Base-by-base conservation (phyloP, 805 yeast species). In the Nakazawaea sp. region DNA sequence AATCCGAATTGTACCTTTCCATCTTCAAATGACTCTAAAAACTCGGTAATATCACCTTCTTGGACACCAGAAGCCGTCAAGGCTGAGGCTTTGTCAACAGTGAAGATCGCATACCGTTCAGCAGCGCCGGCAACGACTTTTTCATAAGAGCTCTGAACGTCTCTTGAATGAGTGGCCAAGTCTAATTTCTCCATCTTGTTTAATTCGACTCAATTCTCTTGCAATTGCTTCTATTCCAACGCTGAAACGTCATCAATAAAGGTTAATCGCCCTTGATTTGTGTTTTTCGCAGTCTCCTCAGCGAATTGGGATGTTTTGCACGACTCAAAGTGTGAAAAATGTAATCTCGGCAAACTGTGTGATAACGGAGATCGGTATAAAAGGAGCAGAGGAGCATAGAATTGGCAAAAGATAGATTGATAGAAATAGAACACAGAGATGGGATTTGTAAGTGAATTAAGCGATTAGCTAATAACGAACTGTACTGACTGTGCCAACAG, bases 1-100 rank as follows among this genome's bases (percentile, higher is more conserved):
- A 92, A 69, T 28, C 97, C 98, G 51, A 81, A 92, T 64, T 89
- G 95, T 43, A 89, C 86, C 41, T 78, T 75, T 3, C 94, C 83
- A 47, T 90, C 97, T 48, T 79, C 81, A 56, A 92, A 90, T 44
- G 83, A 75, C 26, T 74, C 78, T 27, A 85, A 77, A 53, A 92
- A 87, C 40, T 86, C 96, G 29, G 68, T 67, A 49, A 92, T 77
- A 39, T 72, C 78, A 13, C 82, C 86, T 33, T 68, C 59, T 32
- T 90, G 92, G 4, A 65, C 48, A 13, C 59, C 64, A 3, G 66
- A 55, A 25, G 73, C 75, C 21, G 59, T 63, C 44, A 73, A 62
- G 4, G 69, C 61, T 10, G 73, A 61, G 33, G 70, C 70, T 39
- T 64, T 66, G 47, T 78, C 79, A 26, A 92, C 90, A 9, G 89